Percentiles rank a stretch among this genome's conserved stretches.
phyloP scores from a whole-genome alignment of 257 asterid genomes.

The Solanum bulbocastanum region DNA sequence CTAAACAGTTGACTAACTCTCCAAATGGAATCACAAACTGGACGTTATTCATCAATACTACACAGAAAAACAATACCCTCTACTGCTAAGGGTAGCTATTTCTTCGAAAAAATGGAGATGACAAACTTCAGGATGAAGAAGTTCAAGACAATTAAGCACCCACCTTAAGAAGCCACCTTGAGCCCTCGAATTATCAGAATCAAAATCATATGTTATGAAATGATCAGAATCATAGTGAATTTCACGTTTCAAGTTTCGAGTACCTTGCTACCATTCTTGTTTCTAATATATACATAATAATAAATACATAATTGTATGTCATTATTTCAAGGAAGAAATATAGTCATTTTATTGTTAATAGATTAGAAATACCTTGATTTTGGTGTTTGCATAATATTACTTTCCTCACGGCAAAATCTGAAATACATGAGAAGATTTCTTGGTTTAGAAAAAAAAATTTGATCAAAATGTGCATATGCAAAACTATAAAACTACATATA shows the following conservation, averaged over 20 bases:
- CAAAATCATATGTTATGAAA: too few relatives aligned
- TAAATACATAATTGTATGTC: background rate
- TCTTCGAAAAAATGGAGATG: too few relatives aligned
- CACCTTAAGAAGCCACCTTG: too few relatives aligned
- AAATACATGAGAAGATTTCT: constrained; percentile 30
- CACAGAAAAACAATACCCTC: too few relatives aligned
- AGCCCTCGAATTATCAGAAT: too few relatives aligned
- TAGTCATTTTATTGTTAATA: background rate
- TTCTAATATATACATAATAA: background rate
- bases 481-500: constrained; percentile 11
- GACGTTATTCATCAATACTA: too few relatives aligned
- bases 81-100: too few relatives aligned
- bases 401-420: constrained; percentile 24
- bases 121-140: too few relatives aligned
- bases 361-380: constrained; percentile 48
- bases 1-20: too few relatives aligned
- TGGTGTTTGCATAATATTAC: constrained; percentile 65
- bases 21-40: too few relatives aligned
- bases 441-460: constrained; percentile 8
- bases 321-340: background rate
- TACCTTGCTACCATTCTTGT: background rate
- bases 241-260: background rate
- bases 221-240: background rate
- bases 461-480: background rate
- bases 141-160: too few relatives aligned